Evolutionary conservation across 257 asterid genomes (phyloP).

Genomic region (Fraxinus excelsior): DNA sequence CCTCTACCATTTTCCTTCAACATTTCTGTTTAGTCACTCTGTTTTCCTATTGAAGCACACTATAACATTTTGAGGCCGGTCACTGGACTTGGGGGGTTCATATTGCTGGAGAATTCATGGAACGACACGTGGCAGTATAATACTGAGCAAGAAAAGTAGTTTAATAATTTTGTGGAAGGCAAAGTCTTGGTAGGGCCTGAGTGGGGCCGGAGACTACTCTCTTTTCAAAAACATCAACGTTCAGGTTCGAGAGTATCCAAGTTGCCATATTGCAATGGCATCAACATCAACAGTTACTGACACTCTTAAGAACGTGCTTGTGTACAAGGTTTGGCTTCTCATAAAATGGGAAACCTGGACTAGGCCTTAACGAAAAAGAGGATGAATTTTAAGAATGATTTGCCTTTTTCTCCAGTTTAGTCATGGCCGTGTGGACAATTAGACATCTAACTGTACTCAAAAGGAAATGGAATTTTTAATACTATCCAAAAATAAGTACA

Average conservation of each 20-base stretch:
- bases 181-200: conserved; percentile 31
- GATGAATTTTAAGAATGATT: background rate
- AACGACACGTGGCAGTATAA: conserved; percentile 36
- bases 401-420: too few relatives aligned
- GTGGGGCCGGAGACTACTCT: background rate
- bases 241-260: background rate
- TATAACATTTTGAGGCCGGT: background rate
- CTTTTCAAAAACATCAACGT: background rate
- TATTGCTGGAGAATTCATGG: conserved; percentile 20
- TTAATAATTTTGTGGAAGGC: conserved; percentile 40
- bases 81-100: background rate
- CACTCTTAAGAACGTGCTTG: background rate
- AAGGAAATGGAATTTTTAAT: background rate
- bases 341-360: background rate
- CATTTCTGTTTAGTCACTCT: background rate
- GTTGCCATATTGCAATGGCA: background rate
- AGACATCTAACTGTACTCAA: background rate
- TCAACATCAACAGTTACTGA: background rate
- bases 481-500: background rate
- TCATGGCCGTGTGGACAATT: too few relatives aligned
- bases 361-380: background rate
- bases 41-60: background rate
- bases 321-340: background rate
- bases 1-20: background rate
- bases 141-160: conserved; percentile 32